Percentiles rank a stretch among this genome's conserved stretches.
Evolutionary conservation across 495 filamentous ascomycete species (phyloP).

Genomic region (Talaromyces ruber): DNA sequence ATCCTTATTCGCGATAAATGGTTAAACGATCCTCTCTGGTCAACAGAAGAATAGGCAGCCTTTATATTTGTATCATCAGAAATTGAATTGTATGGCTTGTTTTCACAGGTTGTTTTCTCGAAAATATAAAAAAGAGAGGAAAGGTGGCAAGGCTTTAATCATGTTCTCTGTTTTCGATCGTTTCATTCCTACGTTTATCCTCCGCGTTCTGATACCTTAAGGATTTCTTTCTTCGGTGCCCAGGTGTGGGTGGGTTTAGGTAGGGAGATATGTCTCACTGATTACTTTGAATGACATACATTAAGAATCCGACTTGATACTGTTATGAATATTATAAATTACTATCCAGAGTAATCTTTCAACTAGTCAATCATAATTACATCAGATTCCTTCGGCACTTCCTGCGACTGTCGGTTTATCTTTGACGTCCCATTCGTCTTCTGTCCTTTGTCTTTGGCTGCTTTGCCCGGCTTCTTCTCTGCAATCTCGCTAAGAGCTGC

Average conservation of each 20-base stretch:
- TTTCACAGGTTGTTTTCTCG: background rate
- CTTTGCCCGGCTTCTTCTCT: background rate
- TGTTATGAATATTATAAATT: background rate
- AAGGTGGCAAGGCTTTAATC: background rate
- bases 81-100: background rate
- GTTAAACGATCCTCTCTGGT: background rate
- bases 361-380: slow-evolving; percentile 11
- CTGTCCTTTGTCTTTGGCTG: background rate
- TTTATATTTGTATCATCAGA: background rate
- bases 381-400: slow-evolving; percentile 3
- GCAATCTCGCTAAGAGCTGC: background rate
- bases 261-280: background rate
- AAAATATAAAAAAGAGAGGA: background rate
- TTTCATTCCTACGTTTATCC: background rate
- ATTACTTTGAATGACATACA: background rate
- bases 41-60: background rate
- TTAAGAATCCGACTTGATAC: background rate
- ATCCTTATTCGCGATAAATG: slow-evolving; percentile 58
- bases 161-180: background rate
- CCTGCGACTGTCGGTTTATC: background rate
- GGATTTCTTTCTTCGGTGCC: background rate
- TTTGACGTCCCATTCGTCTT: background rate
- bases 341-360: slow-evolving; percentile 1
- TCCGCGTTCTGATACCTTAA: background rate
- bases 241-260: background rate